These are phyloP conservation scores for Botrytis deweyae DNA, from an alignment of 2,329 filamentous ascomycete genomes.

Conservation along the genomic window DNA sequence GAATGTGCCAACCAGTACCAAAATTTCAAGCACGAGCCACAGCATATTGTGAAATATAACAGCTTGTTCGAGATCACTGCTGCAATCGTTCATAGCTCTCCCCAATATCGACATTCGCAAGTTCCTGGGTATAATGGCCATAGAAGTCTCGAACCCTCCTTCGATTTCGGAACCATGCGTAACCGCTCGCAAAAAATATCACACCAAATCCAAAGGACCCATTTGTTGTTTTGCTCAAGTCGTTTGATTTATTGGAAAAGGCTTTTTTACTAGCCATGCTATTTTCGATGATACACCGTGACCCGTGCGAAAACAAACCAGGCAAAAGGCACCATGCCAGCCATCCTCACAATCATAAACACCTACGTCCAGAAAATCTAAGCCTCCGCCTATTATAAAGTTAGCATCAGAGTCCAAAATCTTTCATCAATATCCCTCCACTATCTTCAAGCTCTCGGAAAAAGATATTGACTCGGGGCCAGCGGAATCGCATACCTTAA, in stretches of 20 bases:
- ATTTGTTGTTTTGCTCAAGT: slow-evolving; percentile 32
- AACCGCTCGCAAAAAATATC: slow-evolving; percentile 20
- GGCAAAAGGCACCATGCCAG: slow-evolving; percentile 28
- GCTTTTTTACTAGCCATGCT: slow-evolving; percentile 38
- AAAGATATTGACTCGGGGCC: neutral
- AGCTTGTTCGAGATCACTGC: slow-evolving; percentile 16
- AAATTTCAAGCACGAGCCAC: slow-evolving; percentile 11
- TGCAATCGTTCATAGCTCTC: neutral
- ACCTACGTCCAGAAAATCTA: slow-evolving; percentile 32
- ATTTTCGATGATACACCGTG: slow-evolving; percentile 39
- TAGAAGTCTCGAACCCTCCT: slow-evolving; percentile 9
- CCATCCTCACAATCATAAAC: slow-evolving; percentile 31
- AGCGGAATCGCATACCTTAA: slow-evolving; percentile 64
- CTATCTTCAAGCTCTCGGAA: neutral
- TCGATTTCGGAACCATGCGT: slow-evolving; percentile 1
- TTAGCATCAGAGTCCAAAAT: slow-evolving; percentile 24
- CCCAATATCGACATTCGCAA: slow-evolving; percentile 2
- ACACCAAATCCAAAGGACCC: slow-evolving; percentile 20
- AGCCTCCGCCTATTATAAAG: slow-evolving; percentile 36
- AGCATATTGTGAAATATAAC: slow-evolving; percentile 4
- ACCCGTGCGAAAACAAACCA: slow-evolving; percentile 30
- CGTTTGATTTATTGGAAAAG: slow-evolving; percentile 37
- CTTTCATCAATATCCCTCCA: neutral
- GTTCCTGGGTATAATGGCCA: neutral
- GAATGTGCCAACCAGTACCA: neutral